Conservation (phyloP, 2,329 filamentous ascomycete species). For the Graphilbum fragrans region DNA sequence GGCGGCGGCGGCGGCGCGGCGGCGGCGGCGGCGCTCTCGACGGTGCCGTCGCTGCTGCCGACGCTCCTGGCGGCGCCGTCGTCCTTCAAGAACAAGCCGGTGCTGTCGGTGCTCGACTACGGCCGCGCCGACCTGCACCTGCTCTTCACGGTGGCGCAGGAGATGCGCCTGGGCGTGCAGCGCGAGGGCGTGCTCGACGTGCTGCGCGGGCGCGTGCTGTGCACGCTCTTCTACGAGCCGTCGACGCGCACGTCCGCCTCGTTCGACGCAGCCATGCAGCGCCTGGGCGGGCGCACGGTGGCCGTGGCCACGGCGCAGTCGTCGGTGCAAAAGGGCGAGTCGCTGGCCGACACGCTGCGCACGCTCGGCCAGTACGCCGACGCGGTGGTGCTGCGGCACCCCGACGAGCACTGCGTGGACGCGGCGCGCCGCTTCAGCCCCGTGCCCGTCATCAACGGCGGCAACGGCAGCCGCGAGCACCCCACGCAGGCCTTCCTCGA, state of each 20-base stretch:
- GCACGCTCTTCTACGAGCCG: slow-evolving; percentile 94
- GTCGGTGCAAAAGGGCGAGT: slow-evolving; percentile 88
- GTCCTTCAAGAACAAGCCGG: slow-evolving; percentile 78
- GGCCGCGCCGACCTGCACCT: slow-evolving; percentile 77
- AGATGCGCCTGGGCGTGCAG: slow-evolving; percentile 93
- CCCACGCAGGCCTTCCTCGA: slow-evolving; percentile 96
- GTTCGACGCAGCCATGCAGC: slow-evolving; percentile 97
- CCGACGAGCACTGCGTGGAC: slow-evolving; percentile 67
- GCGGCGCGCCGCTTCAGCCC: slow-evolving; percentile 77
- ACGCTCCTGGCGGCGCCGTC: slow-evolving; percentile 64
- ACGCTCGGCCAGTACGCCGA: slow-evolving; percentile 92
- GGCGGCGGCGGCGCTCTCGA: background rate
- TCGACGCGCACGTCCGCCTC: slow-evolving; percentile 92
- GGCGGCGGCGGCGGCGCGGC: background rate
- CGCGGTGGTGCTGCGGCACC: slow-evolving; percentile 91
- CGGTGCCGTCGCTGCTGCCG: slow-evolving; percentile 30
- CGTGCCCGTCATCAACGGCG: slow-evolving; percentile 92
- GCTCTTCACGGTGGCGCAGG: slow-evolving; percentile 91
- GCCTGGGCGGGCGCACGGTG: slow-evolving; percentile 79
- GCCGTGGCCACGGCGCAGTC: slow-evolving; percentile 73
- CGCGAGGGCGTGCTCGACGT: slow-evolving; percentile 81
- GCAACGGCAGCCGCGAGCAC: slow-evolving; percentile 91
- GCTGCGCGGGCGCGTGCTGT: slow-evolving; percentile 74
- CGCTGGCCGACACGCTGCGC: slow-evolving; percentile 82
- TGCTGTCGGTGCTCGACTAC: slow-evolving; percentile 88